Conservation (phyloP, 371 early-diverging fungal genomes). For the Dichotomocladium elegans region DNA sequence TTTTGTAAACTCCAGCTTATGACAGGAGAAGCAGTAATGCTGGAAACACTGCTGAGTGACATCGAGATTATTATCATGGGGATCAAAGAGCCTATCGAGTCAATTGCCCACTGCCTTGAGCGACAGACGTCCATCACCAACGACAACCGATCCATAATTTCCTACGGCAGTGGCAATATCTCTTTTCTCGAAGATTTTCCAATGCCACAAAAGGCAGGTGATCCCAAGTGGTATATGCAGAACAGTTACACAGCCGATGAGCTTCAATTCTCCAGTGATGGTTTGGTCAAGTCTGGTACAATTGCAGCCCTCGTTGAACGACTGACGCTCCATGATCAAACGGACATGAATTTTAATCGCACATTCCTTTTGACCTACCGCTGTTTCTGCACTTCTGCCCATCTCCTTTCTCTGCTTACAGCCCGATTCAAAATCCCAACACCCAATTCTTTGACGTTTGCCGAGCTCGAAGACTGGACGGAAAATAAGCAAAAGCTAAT, state of each 20-base stretch:
- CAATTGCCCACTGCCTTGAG: background rate
- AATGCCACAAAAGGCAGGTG: too few relatives aligned
- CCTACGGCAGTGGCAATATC: background rate
- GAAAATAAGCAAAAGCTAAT: conserved; percentile 82
- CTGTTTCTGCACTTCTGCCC: conserved; percentile 69
- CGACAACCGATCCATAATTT: background rate
- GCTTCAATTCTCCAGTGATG: conserved; percentile 80
- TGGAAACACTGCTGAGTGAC: conserved; percentile 2
- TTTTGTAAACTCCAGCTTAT: conserved; percentile 60
- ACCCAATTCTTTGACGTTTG: conserved; percentile 57
- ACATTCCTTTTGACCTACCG: conserved; percentile 89
- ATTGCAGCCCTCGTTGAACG: conserved; percentile 79
- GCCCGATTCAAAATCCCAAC: conserved; percentile 68
- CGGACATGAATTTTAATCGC: conserved; percentile 67
- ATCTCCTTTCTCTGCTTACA: conserved; percentile 67
- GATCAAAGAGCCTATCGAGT: conserved; percentile 4
- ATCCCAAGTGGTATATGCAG: conserved; percentile 40
- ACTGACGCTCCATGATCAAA: conserved; percentile 78
- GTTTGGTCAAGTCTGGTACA: conserved; percentile 86
- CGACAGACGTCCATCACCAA: background rate
- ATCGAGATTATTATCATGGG: conserved; percentile 15
- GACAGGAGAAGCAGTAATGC: conserved; percentile 24
- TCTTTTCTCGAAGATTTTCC: background rate
- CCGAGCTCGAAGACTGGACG: conserved; percentile 71
- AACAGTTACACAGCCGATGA: conserved; percentile 73